These are phyloP conservation scores for Hawksworthiomyces lignivorus DNA, from an alignment of 2,329 filamentous ascomycete genomes.

Conservation along the genomic window DNA sequence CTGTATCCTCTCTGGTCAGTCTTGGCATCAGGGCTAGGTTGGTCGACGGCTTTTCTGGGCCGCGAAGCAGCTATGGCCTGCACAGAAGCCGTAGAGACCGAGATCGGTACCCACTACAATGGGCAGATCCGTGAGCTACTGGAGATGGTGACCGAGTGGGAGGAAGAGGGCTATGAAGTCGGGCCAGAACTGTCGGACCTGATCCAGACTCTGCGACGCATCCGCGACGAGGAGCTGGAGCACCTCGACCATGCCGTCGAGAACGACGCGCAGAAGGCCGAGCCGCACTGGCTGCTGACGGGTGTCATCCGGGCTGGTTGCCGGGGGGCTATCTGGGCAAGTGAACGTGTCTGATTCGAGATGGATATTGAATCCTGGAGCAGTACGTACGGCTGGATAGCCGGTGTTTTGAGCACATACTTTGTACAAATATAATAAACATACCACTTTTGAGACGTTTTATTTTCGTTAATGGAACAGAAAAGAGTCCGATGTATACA, in stretches of 20 bases:
- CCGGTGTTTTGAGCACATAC: too few relatives aligned
- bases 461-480: too few relatives aligned
- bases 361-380: too few relatives aligned
- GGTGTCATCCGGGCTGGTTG: slow-evolving; percentile 86
- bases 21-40: slow-evolving; percentile 74
- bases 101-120: slow-evolving; percentile 96
- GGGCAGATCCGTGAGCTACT: slow-evolving; percentile 76
- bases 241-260: slow-evolving; percentile 93
- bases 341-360: slow-evolving; percentile 46
- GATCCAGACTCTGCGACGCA: slow-evolving; percentile 66
- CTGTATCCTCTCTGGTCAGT: slow-evolving; percentile 87
- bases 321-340: slow-evolving; percentile 86
- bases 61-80: slow-evolving; percentile 97
- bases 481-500: too few relatives aligned
- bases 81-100: slow-evolving; percentile 95
- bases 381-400: too few relatives aligned
- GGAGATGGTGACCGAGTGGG: slow-evolving; percentile 71
- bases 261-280: slow-evolving; percentile 83
- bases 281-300: slow-evolving; percentile 82
- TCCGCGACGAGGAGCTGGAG: slow-evolving; percentile 92
- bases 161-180: slow-evolving; percentile 69
- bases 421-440: too few relatives aligned
- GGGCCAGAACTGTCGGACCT: slow-evolving; percentile 70
- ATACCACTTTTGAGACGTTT: too few relatives aligned
- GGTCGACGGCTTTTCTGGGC: slow-evolving; percentile 82